These are phyloP conservation scores for Starmerella stellata DNA, from an alignment of 805 yeast species.

Conservation along the genomic window DNA sequence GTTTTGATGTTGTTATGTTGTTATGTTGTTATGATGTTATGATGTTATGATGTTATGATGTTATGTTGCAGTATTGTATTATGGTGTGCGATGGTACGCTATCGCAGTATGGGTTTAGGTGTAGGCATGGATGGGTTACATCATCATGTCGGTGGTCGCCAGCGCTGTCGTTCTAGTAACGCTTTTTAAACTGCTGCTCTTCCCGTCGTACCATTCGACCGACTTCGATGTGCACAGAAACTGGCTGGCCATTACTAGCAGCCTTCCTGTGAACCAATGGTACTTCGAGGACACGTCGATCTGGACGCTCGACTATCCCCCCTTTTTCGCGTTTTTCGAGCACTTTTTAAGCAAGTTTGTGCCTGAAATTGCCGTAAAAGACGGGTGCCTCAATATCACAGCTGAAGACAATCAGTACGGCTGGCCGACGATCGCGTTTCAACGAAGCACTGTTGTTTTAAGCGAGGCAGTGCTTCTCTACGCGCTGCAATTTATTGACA, in stretches of 20 bases:
- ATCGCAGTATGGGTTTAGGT: too few species aligned
- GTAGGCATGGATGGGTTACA: too few species aligned
- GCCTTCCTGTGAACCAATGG: conserved; percentile 64
- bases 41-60: too few species aligned
- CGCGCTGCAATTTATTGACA: conserved; percentile 17
- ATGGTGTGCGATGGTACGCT: too few species aligned
- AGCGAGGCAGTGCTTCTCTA: conserved; percentile 56
- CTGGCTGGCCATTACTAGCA: conserved; percentile 82
- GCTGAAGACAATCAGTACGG: conserved; percentile 45
- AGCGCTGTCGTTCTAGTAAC: too few species aligned
- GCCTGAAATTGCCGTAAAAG: conserved; percentile 41
- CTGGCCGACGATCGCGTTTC: conserved; percentile 64
- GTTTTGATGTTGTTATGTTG: too few species aligned
- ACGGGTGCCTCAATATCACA: conserved; percentile 62
- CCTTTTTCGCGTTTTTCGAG: conserved; percentile 92
- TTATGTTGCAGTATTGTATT: too few species aligned
- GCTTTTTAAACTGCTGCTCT: conserved; percentile 30
- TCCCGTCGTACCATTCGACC: conserved; percentile 75
- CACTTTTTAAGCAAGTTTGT: conserved; percentile 58
- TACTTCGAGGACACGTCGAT: conserved; percentile 60
- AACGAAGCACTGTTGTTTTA: conserved; percentile 58
- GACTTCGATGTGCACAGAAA: conserved; percentile 96
- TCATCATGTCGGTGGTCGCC: background rate
- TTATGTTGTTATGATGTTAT: too few species aligned
- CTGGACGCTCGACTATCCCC: conserved; percentile 97